Evolutionary conservation across 176 grass and related monocot species (phyloP).

Genomic region (Paspalum vaginatum): DNA sequence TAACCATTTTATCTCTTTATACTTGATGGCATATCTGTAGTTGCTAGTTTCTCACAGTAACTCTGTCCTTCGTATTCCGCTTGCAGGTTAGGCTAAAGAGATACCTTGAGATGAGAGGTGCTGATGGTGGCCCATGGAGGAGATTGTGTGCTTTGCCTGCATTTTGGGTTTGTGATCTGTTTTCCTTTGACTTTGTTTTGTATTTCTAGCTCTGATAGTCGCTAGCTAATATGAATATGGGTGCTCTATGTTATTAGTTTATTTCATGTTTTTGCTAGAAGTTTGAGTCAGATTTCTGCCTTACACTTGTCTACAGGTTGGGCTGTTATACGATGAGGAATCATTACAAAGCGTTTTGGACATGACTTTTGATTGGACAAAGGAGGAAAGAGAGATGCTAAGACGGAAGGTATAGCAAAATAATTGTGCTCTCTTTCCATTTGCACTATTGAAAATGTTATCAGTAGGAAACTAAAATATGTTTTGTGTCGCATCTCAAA

Average conservation of each 20-base stretch:
- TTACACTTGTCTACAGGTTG: slow-evolving; percentile 61
- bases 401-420: slow-evolving; percentile 63
- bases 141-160: slow-evolving; percentile 93
- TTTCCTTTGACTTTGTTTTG: neutral
- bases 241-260: neutral
- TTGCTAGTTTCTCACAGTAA: slow-evolving; percentile 27
- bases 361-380: slow-evolving; percentile 92
- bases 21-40: slow-evolving; percentile 11
- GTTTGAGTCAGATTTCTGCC: neutral
- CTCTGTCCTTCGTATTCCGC: slow-evolving; percentile 21
- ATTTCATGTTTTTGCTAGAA: neutral
- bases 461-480: slow-evolving; percentile 4
- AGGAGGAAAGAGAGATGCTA: slow-evolving; percentile 91
- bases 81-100: slow-evolving; percentile 95
- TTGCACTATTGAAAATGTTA: neutral
- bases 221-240: neutral
- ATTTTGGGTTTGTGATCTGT: slow-evolving; percentile 77
- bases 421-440: neutral
- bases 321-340: slow-evolving; percentile 87
- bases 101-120: slow-evolving; percentile 98
- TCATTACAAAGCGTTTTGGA: slow-evolving; percentile 85
- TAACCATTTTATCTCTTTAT: slow-evolving; percentile 22
- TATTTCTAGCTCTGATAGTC: slow-evolving; percentile 7
- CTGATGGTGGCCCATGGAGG: slow-evolving; percentile 98
- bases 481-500: neutral